Base-by-base conservation (phyloP, 108 stramenopile genomes). In the Epipyxis sp. region DNA sequence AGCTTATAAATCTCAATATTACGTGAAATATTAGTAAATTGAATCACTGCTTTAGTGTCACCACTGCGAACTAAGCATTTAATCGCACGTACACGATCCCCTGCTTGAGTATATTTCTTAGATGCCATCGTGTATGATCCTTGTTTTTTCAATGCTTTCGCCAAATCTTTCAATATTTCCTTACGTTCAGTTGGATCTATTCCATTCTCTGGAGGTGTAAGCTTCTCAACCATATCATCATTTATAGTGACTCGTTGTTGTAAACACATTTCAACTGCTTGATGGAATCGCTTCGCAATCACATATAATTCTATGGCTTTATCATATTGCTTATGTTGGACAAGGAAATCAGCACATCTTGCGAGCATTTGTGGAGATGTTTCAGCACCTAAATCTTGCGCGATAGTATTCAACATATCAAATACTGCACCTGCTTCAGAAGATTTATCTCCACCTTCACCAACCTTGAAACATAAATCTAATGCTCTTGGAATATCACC, bases 71-170 rank as follows among this genome's bases (percentile, higher is more conserved):
- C 68, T 44, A 92, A 84, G 77, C 90, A 90, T 77, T 89, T 89
- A 61, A 92, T 79, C 16, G 89, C 91, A 6, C 77, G 46, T 3
- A 88, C 59, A 1, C 80, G 78, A 40, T 91, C 88, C 1, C 91
- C 91, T n/a, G 88, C 88, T 84, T 87, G 87, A 0, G 90, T 90
- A 78, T 89, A 92, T 59, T 89, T 88, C 40, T 89, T 89, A 79
- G 82, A 88, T n/a, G 91, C 91, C 34, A 91, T 68, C 30, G 77
- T 77, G 67, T 79, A 83, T 27, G 80, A 78, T 10, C 85, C 82
- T 59, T 91, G 91, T 40, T 89, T 87, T 76, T 86, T 84, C 46
- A 85, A 84, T 50, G 76, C 80, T 61, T 79, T 81, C 0, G 87
- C 90, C 6, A 89, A 59, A 43, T 83, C 69, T 61, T 68, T 29